Conservation (phyloP, 768 basidiomycete species). For the Termitomyces sp. region DNA sequence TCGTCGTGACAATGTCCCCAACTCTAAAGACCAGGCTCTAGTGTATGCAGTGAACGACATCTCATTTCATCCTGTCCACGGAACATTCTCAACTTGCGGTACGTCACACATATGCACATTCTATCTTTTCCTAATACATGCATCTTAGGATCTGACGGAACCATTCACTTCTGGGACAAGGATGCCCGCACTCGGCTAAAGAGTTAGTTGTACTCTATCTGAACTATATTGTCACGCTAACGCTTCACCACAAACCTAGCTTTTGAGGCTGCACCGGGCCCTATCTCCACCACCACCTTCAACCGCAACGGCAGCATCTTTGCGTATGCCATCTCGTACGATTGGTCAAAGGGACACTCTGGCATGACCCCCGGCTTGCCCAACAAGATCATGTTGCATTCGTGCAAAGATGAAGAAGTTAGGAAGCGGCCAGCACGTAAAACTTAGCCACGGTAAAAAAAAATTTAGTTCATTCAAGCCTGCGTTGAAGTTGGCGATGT, state of each 20-base stretch:
- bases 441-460: background rate
- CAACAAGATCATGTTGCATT: constrained; percentile 83
- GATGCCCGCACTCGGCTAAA: constrained; percentile 90
- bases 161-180: constrained; percentile 94
- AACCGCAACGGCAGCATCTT: constrained; percentile 87
- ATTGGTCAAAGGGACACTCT: constrained; percentile 90
- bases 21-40: constrained; percentile 59
- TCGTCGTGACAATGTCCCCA: constrained; percentile 54
- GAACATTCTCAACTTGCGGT: constrained; percentile 84
- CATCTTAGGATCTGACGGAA: constrained; percentile 69
- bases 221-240: background rate
- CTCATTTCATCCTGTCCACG: constrained; percentile 79
- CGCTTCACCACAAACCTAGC: constrained; percentile 32
- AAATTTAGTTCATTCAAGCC: background rate
- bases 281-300: constrained; percentile 79
- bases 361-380: constrained; percentile 71
- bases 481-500: background rate
- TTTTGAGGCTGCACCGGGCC: constrained; percentile 71
- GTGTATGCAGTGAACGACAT: constrained; percentile 87
- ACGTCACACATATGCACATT: constrained; percentile 13
- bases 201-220: constrained; percentile 41
- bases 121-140: constrained; percentile 12
- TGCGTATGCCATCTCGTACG: constrained; percentile 90
- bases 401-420: constrained; percentile 85
- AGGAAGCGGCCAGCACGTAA: constrained; percentile 54